Evolutionary conservation across 1,284 basidiomycete species (phyloP), one percentile per base, ranked within the genome.

Genomic region (Marasmius tenuissimus): DNA sequence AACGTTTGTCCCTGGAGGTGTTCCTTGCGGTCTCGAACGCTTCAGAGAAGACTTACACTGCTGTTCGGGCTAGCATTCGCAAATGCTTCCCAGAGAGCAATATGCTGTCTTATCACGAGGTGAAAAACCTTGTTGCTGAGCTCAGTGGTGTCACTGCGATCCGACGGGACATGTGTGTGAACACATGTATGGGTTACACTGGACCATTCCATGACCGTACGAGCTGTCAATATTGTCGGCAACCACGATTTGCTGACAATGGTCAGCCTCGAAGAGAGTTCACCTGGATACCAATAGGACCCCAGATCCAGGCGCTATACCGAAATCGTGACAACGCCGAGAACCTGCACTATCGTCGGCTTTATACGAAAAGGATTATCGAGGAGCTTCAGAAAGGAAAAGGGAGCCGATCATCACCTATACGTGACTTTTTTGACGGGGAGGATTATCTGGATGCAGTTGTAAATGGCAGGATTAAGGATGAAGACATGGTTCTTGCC

Each of bases 131-230:
- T 4, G 57, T 73, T 2, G 59, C 39, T 9, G 55, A 70, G 0
- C 48, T 73, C 37, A 72, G 53, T 14, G 71, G 74, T 4, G 62
- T 76, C 12, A 9, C 49, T 9, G 49, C 69, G 1, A 55, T 75
- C 6, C 20, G 48, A 0, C 38, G 62, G 27, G 69, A 76, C 57
- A 76, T 76, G 73, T 76, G 74, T 55, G 47, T 68, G 34, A 66
- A 72, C 10, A 63, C 68, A 7, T 76, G 74, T 50, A 27, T 69
- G 8, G 71, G 63, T 2, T 75, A 59, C 53, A 70, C 69, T 3
- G 72, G 73, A 0, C 68, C 68, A 1, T 72, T 66, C 38, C 27
- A 18, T 1, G 49, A 69, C 4, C 63, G 69, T 10, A 58, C 66
- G 0, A 20, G 22, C 3, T 76, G 75, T 58, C 62, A 62, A 0